These are phyloP conservation scores for Starmerella ratchasimensis DNA, from an alignment of 805 yeast species.

Conservation along the genomic window DNA sequence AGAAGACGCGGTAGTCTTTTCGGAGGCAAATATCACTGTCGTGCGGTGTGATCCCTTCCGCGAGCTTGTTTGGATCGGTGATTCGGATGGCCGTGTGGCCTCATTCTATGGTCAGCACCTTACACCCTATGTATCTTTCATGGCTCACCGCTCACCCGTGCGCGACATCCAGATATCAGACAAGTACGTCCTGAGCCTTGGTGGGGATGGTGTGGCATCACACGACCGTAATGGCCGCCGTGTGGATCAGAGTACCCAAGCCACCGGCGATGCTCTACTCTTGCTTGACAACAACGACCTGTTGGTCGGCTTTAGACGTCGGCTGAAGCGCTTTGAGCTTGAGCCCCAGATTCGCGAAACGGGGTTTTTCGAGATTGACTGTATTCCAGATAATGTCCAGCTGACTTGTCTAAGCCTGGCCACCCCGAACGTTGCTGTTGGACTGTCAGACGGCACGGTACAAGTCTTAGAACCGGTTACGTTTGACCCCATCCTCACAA, in stretches of 20 bases:
- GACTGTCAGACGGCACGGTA: slow-evolving; percentile 26
- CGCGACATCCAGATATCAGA: slow-evolving; percentile 40
- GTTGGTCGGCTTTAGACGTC: slow-evolving; percentile 25
- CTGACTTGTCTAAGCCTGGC: slow-evolving; percentile 25
- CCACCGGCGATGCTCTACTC: slow-evolving; percentile 19
- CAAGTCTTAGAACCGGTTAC: slow-evolving; percentile 28
- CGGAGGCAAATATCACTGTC: slow-evolving; percentile 30
- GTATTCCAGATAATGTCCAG: slow-evolving; percentile 14
- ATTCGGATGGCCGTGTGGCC: slow-evolving; percentile 32
- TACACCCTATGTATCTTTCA: slow-evolving; percentile 44
- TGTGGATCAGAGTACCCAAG: slow-evolving; percentile 25
- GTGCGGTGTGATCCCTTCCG: slow-evolving; percentile 19
- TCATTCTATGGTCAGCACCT: slow-evolving; percentile 36
- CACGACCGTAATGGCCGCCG: slow-evolving; percentile 46
- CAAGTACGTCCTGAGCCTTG: slow-evolving; percentile 45
- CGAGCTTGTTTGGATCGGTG: slow-evolving; percentile 80
- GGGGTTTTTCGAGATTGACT: slow-evolving; percentile 22
- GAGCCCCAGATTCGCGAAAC: slow-evolving; percentile 28
- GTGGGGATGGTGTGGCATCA: slow-evolving; percentile 38
- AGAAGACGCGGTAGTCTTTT: slow-evolving; percentile 16
- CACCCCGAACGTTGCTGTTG: slow-evolving; percentile 25
- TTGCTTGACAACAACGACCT: slow-evolving; percentile 24
- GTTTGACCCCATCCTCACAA: slow-evolving; percentile 18
- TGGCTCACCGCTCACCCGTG: slow-evolving; percentile 39
- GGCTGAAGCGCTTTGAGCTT: slow-evolving; percentile 23